Percentiles rank a stretch among this genome's conserved stretches.
Evolutionary conservation across 1,284 basidiomycete genomes (phyloP).

Genomic region (Thelephora terrestris): DNA sequence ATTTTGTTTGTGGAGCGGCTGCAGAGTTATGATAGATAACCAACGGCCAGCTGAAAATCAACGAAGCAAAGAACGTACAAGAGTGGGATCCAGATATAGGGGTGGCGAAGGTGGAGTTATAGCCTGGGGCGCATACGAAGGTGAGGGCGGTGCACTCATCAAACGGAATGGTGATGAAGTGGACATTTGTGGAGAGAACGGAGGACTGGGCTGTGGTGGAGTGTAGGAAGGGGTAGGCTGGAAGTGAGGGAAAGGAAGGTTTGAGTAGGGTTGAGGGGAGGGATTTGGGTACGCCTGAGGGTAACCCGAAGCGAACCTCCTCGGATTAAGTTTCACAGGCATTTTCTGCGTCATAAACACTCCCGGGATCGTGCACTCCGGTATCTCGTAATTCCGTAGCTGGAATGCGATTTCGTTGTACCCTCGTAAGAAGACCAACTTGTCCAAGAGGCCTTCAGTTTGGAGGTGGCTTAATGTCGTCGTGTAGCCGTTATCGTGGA

Average conservation of each 20-base stretch:
- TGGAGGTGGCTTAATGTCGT: constrained; percentile 36
- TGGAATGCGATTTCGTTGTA: constrained; percentile 37
- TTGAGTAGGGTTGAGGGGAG: too few relatives aligned
- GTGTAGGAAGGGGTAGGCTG: too few relatives aligned
- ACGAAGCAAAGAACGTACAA: not conserved
- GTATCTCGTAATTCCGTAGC: constrained; percentile 31
- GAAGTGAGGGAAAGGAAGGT: too few relatives aligned
- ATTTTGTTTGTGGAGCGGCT: constrained; percentile 26
- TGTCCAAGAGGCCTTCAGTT: constrained; percentile 38
- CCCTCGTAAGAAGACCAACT: constrained; percentile 41
- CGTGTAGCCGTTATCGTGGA: constrained; percentile 46
- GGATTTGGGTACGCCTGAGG: too few relatives aligned
- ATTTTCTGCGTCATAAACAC: constrained; percentile 40
- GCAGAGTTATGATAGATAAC: not conserved
- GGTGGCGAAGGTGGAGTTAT: too few relatives aligned
- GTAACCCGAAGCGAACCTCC: too few relatives aligned
- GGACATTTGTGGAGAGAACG: too few relatives aligned
- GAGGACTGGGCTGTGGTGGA: too few relatives aligned
- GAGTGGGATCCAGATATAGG: not conserved
- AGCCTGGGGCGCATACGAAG: too few relatives aligned
- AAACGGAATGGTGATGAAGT: too few relatives aligned
- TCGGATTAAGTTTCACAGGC: constrained; percentile 10
- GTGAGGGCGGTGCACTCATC: too few relatives aligned
- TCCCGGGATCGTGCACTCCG: constrained; percentile 33
- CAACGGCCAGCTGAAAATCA: not conserved